Conservation (phyloP, 1,284 basidiomycete species). For the Fistulinella cinereoalba region DNA sequence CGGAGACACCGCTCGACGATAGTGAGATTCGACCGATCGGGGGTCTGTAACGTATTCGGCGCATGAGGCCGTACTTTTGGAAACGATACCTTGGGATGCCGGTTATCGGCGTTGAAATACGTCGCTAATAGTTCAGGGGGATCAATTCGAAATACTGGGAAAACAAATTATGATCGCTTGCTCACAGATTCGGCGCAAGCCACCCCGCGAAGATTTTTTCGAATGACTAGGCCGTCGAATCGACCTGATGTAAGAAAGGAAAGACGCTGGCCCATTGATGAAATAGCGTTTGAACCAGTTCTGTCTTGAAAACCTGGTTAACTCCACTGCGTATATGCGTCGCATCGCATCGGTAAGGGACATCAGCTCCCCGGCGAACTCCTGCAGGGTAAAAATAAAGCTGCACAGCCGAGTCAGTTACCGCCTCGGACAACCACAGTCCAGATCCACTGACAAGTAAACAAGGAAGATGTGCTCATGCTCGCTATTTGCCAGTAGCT, state of each 20-base stretch:
- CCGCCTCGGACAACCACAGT: background rate
- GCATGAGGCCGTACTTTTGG: slow-evolving; percentile 82
- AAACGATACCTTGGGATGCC: slow-evolving; percentile 66
- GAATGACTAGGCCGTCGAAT: slow-evolving; percentile 13
- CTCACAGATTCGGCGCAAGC: slow-evolving; percentile 44
- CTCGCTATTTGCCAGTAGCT: slow-evolving; percentile 44
- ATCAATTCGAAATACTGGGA: slow-evolving; percentile 12
- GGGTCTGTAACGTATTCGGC: slow-evolving; percentile 82
- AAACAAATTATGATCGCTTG: slow-evolving; percentile 2
- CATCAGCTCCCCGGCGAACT: slow-evolving; percentile 81
- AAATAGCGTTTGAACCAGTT: slow-evolving; percentile 42
- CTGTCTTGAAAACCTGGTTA: slow-evolving; percentile 40
- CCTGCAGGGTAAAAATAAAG: slow-evolving; percentile 91
- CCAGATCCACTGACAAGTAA: slow-evolving; percentile 69
- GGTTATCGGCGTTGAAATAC: slow-evolving; percentile 55
- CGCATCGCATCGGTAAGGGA: slow-evolving; percentile 81
- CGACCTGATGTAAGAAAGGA: slow-evolving; percentile 23
- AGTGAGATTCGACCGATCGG: slow-evolving; percentile 55
- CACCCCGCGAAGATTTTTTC: slow-evolving; percentile 13
- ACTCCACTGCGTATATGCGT: slow-evolving; percentile 65
- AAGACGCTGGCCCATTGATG: slow-evolving; percentile 21
- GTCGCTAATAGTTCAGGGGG: slow-evolving; percentile 44
- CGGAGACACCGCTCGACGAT: slow-evolving; percentile 62
- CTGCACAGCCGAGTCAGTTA: slow-evolving; percentile 39
- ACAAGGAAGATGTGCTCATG: slow-evolving; percentile 78